A percentile compares a stretch with the other conserved stretches of the same genome.
Evolutionary conservation across 305 asterid genomes (phyloP).

Genomic region (Plantago coronopus): DNA sequence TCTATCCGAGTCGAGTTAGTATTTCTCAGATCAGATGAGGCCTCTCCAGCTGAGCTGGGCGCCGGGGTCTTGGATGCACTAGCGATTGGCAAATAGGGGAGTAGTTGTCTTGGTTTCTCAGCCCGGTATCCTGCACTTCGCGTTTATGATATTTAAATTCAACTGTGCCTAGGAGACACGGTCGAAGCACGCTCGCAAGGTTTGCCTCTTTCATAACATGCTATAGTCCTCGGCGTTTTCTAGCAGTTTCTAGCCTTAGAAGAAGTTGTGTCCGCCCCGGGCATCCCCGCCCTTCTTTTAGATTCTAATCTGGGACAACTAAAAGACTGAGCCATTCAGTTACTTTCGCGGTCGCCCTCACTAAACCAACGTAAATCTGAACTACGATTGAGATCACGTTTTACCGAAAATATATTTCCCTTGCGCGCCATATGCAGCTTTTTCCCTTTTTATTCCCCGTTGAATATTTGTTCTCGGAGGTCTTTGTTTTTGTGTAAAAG

Average conservation of each 20-base stretch:
- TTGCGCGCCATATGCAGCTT: neutral
- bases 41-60: neutral
- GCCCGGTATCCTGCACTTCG: neutral
- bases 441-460: neutral
- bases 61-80: neutral
- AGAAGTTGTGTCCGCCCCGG: no score
- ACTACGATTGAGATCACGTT: conserved; percentile 21
- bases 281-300: no score
- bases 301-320: no score
- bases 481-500: no score
- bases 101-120: conserved; percentile 7
- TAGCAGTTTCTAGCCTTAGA: no score
- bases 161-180: conserved; percentile 1
- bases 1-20: no score
- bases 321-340: no score
- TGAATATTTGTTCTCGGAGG: neutral
- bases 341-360: conserved; percentile 5
- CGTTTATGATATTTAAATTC: conserved; percentile 1
- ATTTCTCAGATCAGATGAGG: neutral
- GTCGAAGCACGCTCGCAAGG: neutral
- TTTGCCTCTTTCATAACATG: neutral
- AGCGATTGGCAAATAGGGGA: neutral
- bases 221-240: neutral
- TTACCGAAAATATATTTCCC: conserved; percentile 17
- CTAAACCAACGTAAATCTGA: conserved; percentile 23